Conservation (phyloP, 768 basidiomycete genomes). For the Leccinum sublutescens region DNA sequence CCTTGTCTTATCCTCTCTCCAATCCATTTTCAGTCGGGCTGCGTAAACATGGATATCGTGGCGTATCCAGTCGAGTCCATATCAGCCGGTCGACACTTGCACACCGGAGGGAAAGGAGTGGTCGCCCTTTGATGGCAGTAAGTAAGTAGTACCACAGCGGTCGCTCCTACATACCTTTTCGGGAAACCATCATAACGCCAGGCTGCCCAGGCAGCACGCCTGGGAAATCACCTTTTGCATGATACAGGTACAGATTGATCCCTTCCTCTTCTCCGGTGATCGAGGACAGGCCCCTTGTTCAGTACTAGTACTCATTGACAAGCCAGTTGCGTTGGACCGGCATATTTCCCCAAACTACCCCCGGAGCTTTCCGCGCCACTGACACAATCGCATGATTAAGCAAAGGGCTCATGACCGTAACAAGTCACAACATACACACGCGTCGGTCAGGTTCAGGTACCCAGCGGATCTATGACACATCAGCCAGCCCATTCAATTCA, state of each 20-base stretch:
- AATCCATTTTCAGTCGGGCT: neutral
- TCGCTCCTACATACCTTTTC: neutral
- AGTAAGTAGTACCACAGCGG: neutral
- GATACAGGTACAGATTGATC: neutral
- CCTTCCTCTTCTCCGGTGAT: neutral
- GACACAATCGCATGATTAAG: neutral
- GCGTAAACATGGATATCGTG: neutral
- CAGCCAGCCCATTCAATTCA: neutral
- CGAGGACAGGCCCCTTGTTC: neutral
- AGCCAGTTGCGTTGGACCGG: neutral
- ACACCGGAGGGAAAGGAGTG: neutral
- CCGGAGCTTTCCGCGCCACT: neutral
- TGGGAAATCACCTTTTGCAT: neutral
- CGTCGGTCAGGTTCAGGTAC: neutral
- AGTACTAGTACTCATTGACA: neutral
- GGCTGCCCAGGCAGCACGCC: too few relatives aligned
- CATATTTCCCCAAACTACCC: neutral
- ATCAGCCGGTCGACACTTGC: neutral
- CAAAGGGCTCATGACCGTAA: neutral
- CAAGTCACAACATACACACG: neutral
- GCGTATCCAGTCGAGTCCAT: neutral
- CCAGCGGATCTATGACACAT: neutral
- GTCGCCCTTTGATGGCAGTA: neutral
- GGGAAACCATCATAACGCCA: neutral
- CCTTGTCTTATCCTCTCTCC: neutral